Conservation (phyloP, 2,329 filamentous ascomycete genomes). For the Alternaria rosae region DNA sequence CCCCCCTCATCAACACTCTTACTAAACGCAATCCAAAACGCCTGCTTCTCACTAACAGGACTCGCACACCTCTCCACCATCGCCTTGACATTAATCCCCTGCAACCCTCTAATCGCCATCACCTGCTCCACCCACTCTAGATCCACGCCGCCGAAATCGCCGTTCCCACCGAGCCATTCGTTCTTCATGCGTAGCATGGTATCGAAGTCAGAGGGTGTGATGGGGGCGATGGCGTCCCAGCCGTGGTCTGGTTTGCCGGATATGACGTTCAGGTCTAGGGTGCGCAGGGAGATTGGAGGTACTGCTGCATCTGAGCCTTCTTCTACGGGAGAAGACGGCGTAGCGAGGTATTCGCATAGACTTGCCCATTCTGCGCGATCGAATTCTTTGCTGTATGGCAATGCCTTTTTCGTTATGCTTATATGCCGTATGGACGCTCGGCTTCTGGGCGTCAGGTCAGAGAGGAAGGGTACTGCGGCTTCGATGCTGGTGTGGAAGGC, state of each 20-base stretch:
- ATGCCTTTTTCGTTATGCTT: conserved; percentile 63
- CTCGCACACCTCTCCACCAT: conserved; percentile 63
- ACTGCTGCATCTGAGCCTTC: not conserved
- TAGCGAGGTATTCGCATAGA: conserved; percentile 56
- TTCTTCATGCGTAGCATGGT: conserved; percentile 36
- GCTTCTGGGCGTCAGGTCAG: conserved; percentile 61
- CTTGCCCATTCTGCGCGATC: conserved; percentile 63
- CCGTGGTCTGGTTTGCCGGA: conserved; percentile 59
- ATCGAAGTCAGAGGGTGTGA: conserved; percentile 29
- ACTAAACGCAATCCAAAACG: conserved; percentile 67
- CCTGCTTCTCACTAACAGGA: conserved; percentile 62
- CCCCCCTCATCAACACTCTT: conserved; percentile 63
- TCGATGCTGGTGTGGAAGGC: conserved; percentile 68
- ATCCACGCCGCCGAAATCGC: conserved; percentile 36
- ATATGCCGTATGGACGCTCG: conserved; percentile 59
- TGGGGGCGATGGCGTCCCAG: conserved; percentile 57
- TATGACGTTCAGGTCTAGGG: conserved; percentile 59
- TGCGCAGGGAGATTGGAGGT: conserved; percentile 20
- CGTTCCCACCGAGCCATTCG: conserved; percentile 30
- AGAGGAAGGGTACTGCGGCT: conserved; percentile 66
- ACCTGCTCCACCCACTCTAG: conserved; percentile 67
- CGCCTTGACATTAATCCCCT: conserved; percentile 60
- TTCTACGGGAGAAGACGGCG: not conserved
- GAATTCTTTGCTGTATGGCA: conserved; percentile 63
- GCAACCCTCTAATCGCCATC: conserved; percentile 58